Conservation (phyloP, 2,329 filamentous ascomycete species). For the Karstenula rhodostoma region DNA sequence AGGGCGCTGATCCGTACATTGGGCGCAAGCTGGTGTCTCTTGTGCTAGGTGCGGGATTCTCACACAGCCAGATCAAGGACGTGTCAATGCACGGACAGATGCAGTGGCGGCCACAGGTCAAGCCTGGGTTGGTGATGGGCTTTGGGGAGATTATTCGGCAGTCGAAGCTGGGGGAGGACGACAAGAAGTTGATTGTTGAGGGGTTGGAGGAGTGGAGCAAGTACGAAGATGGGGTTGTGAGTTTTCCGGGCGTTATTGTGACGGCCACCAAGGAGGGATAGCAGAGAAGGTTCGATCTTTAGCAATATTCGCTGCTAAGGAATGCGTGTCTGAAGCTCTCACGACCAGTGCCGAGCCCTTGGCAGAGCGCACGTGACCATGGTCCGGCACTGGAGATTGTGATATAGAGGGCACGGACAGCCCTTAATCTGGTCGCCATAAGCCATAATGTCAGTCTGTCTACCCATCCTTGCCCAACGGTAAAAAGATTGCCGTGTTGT, state of each 20-base stretch:
- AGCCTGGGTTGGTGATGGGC: background rate
- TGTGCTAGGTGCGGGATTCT: background rate
- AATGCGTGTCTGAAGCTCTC: too few species aligned
- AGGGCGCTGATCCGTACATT: constrained; percentile 8
- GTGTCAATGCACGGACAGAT: constrained; percentile 7
- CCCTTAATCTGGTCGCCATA: background rate
- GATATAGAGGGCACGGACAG: background rate
- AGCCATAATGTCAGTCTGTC: background rate
- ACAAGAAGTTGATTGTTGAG: constrained; percentile 7
- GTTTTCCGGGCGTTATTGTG: constrained; percentile 5
- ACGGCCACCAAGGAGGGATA: constrained; percentile 1
- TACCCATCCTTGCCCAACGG: background rate
- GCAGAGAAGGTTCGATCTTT: background rate
- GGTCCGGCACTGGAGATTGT: background rate
- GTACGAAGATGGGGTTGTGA: constrained; percentile 5
- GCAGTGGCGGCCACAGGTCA: constrained; percentile 10
- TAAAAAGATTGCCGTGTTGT: background rate
- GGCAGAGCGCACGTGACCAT: background rate
- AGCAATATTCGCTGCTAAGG: too few species aligned
- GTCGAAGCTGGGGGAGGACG: background rate
- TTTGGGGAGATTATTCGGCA: constrained; percentile 1
- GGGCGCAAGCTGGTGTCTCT: constrained; percentile 9
- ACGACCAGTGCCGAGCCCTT: background rate
- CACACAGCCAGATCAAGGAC: constrained; percentile 1
- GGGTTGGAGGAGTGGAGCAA: constrained; percentile 6